Base-by-base conservation (phyloP, 2,329 filamentous ascomycete genomes). In the Trichoderma sp. region DNA sequence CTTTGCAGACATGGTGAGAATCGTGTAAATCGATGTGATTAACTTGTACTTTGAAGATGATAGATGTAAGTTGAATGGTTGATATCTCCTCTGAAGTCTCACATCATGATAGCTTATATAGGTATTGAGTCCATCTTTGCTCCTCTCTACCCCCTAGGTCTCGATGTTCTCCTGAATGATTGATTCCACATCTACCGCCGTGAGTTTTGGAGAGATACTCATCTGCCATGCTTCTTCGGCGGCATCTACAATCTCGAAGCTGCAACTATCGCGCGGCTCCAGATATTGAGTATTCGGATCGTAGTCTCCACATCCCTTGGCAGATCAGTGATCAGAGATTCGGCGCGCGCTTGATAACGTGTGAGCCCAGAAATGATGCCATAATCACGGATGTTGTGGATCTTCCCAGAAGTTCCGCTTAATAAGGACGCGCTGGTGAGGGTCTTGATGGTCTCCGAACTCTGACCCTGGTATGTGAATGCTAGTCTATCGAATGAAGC, bases 311-410 rank as follows among this genome's bases (percentile, higher is more conserved):
- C 45, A 53, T 12, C 45, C n/a, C 2, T 53, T 53, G 2, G n/a
- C 11, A 53, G 45, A 53, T 53, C 45, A 21, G 4, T 12, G 45
- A 53, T 53, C n/a, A 53, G n/a, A 21, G 45, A 53, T 53, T 11
- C 45, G n/a, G 18, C 45, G 45, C 45, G 45, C 45, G 45, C 45
- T 53, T 53, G 45, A n/a, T 53, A 53, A 53, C 45, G 45, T 53
- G n/a, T n/a, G 45, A 53, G n/a, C 45, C 45, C n/a, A 53, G 45
- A 21, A 53, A 3, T 50, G 45, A 53, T 53, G 45, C 45, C 45
- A 53, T 53, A 53, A 53, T 53, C 45, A 53, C 9, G 2, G 45
- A 21, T 53, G 0, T 21, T 53, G n/a, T 53, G 41, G 41, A 45
- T 45, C 41, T 45, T 45, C n/a, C 18, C 16, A n/a, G 41, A n/a